Evolutionary conservation across 2,329 filamentous ascomycete species (phyloP).

Genomic region (Diaporthe capsici): DNA sequence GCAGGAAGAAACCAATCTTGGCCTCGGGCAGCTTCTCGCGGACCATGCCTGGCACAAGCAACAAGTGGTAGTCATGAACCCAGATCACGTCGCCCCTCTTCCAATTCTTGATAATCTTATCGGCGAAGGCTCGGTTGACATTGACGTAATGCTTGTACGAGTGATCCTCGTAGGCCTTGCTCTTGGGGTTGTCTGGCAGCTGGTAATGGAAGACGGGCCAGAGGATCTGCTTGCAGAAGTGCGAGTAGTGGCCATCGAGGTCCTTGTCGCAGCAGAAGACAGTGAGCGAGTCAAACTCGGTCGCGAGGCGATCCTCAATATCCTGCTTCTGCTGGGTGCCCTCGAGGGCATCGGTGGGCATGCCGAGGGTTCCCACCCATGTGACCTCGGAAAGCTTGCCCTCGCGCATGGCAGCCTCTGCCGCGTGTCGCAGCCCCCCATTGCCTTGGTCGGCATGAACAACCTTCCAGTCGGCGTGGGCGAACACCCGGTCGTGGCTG

Average conservation of each 20-base stretch:
- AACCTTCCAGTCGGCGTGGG: conserved; percentile 85
- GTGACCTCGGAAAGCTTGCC: conserved; percentile 80
- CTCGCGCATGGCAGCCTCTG: conserved; percentile 81
- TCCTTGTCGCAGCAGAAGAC: conserved; percentile 93
- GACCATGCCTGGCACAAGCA: conserved; percentile 90
- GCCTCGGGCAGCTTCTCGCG: conserved; percentile 92
- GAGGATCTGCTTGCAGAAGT: conserved; percentile 97
- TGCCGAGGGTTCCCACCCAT: conserved; percentile 94
- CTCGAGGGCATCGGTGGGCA: conserved; percentile 89
- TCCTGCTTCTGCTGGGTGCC: conserved; percentile 82
- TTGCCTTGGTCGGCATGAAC: conserved; percentile 92
- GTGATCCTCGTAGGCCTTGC: conserved; percentile 97
- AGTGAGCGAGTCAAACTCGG: conserved; percentile 84
- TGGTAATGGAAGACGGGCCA: conserved; percentile 99
- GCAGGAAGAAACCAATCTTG: conserved; percentile 95
- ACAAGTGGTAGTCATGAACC: conserved; percentile 95
- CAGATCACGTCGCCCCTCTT: conserved; percentile 94
- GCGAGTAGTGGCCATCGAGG: conserved; percentile 93
- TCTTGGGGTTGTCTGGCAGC: conserved; percentile 97
- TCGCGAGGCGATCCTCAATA: conserved; percentile 85
- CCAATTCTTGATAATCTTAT: conserved; percentile 91
- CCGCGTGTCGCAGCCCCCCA: conserved; percentile 89
- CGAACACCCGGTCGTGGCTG: conserved; percentile 79
- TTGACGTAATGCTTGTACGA: conserved; percentile 96
- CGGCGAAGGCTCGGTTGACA: conserved; percentile 92